A percentile compares a stretch with the other conserved stretches of the same genome.
Conservation (phyloP, 1,284 basidiomycete genomes). For the Austroboletus novae-zelandiae region DNA sequence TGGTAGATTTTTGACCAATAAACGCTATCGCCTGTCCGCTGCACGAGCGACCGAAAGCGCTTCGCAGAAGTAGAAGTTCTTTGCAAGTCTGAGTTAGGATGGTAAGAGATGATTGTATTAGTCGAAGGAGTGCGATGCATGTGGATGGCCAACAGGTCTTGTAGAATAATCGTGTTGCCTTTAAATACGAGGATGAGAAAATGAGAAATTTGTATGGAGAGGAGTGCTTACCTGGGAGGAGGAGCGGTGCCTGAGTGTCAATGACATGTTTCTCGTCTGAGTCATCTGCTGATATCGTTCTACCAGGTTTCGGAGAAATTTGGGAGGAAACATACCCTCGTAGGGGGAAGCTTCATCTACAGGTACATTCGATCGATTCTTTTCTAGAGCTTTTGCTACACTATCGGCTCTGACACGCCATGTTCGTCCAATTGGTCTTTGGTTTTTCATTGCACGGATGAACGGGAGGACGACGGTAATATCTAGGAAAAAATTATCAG, state of each 20-base stretch:
- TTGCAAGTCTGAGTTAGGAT: constrained; percentile 31
- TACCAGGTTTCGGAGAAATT: not conserved
- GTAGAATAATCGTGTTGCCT: constrained; percentile 29
- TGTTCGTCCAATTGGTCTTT: constrained; percentile 15
- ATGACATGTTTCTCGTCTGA: constrained; percentile 36
- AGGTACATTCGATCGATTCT: not conserved
- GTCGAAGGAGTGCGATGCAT: constrained; percentile 34
- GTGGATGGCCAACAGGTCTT: constrained; percentile 41
- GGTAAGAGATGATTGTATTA: constrained; percentile 44
- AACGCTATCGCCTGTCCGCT: constrained; percentile 40
- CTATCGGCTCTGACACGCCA: constrained; percentile 4
- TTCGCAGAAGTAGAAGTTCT: constrained; percentile 37
- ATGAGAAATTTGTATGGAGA: no score
- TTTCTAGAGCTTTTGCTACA: not conserved
- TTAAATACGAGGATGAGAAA: not conserved
- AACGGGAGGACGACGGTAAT: constrained; percentile 51
- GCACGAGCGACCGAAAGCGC: constrained; percentile 34
- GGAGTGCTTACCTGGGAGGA: constrained; percentile 25
- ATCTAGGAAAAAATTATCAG: constrained; percentile 31
- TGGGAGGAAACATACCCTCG: constrained; percentile 9
- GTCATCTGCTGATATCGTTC: constrained; percentile 10
- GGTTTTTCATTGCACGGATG: constrained; percentile 36
- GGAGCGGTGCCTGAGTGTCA: constrained; percentile 50
- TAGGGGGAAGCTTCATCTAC: constrained; percentile 8
- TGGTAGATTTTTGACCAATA: constrained; percentile 55